A percentile compares a stretch with the other conserved stretches of the same genome.
phyloP scores from a whole-genome alignment of 306 rosid species.

The Castanea sativa region DNA sequence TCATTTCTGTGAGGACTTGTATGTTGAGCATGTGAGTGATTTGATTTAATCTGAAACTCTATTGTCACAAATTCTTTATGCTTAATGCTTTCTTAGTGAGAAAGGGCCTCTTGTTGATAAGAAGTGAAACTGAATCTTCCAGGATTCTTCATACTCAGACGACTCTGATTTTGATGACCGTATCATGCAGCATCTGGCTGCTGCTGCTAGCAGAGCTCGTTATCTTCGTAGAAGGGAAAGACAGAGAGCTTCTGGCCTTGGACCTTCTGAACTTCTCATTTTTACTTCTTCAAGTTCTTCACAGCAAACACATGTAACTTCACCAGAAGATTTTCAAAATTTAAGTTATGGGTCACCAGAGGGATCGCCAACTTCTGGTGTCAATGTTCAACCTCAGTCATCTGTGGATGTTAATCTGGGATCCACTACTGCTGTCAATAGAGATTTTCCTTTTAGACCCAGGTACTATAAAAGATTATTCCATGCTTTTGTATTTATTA shows the following conservation, averaged over 20 bases:
- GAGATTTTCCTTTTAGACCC: constrained; percentile 37
- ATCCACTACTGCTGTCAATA: constrained; percentile 27
- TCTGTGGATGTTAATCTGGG: constrained; percentile 20
- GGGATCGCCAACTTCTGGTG: constrained; percentile 36
- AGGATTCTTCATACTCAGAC: constrained; percentile 68
- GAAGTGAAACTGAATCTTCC: constrained; percentile 22
- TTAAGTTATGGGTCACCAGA: constrained; percentile 21
- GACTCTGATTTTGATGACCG: constrained; percentile 71
- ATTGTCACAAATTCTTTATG: neutral
- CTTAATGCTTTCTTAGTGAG: constrained; percentile 10
- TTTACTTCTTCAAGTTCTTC: constrained; percentile 28
- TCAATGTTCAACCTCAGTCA: constrained; percentile 27
- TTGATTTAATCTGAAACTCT: neutral
- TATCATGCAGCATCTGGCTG: constrained; percentile 72
- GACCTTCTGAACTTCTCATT: constrained; percentile 49
- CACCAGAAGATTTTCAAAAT: constrained; percentile 26
- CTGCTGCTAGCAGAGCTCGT: constrained; percentile 59
- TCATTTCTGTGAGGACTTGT: constrained; percentile 30
- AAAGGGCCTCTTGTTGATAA: constrained; percentile 8
- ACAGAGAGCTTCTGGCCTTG: constrained; percentile 54
- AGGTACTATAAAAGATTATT: constrained; percentile 37
- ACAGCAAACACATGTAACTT: constrained; percentile 33
- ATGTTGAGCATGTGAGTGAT: constrained; percentile 51
- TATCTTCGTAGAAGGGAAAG: constrained; percentile 52
- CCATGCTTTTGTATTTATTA: neutral